Base-by-base conservation (phyloP, 1,284 basidiomycete genomes). In the Cryptococcus sp. region DNA sequence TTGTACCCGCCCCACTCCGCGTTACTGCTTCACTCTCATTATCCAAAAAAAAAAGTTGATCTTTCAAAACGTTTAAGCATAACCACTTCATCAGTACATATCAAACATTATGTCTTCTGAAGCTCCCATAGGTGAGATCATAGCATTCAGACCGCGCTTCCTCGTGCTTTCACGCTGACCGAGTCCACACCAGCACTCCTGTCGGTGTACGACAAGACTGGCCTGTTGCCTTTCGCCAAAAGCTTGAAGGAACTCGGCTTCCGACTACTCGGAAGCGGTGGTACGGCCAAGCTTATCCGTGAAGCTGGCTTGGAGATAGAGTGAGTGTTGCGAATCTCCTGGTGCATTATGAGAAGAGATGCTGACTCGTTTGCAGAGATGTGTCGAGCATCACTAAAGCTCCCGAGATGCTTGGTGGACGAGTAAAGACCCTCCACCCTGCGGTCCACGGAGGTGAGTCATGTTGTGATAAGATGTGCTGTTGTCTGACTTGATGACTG, bases 381-480 rank as follows among this genome's bases (percentile, higher is more conserved):
- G 94, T 99, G 46, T 93, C 93, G 20, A 91, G 93, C 73, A 90
- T 99, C 79, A 99, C 96, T 52, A 95, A 95, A 74, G 94, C 94
- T 1, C 96, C 95, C n/a, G 96, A 99, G 79, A 99, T 99, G 93
- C 85, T 99, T 16, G 94, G 95, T 55, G 96, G 96, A 45, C 85
- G 96, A 63, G 96, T 99, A 64, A 99, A 99, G 83, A 99, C 96
- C 5, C 85, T 99, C n/a, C 96, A 99, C 75, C 96, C 96, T 51
- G 94, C 90, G 20, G 92, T 99, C 23, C 96, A 99, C 76, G 96
- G 96, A 74, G 96, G 94, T 91, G 66, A 60, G 81, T 65, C 2
- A 61, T 43, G 46, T 53, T 34, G 7, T 0, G 17, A 15, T 34
- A 34, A 2, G 23, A n/a, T 19, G 11, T 13, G 26, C 17, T 37